These are phyloP conservation scores for Volvox reticuliferus DNA, from an alignment of 139 green algal genomes.

Conservation along the genomic window DNA sequence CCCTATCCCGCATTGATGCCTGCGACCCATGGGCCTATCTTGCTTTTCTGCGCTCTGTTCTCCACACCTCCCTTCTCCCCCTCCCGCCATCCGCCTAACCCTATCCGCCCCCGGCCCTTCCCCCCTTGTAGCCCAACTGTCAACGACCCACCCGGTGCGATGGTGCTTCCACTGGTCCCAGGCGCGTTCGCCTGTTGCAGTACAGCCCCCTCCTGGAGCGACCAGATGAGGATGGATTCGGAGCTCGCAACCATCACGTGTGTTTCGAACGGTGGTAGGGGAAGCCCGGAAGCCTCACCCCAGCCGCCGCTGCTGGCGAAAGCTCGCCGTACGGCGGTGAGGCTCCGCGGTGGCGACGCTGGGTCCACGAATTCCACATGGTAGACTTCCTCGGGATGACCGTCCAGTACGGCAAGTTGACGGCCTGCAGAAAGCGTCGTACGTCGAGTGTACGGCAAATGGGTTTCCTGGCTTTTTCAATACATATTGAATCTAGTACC, in stretches of 20 bases:
- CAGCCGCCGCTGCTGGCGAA: not conserved
- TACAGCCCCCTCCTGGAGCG: slow-evolving; percentile 46
- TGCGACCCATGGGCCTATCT: too few relatives aligned
- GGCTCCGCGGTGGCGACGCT: not conserved
- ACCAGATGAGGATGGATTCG: slow-evolving; percentile 68
- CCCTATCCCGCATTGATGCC: too few relatives aligned
- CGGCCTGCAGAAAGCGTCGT: slow-evolving; percentile 12
- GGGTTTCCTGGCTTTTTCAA: too few relatives aligned
- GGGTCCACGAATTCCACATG: slow-evolving; percentile 54
- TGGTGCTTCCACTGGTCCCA: slow-evolving; percentile 47
- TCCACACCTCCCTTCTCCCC: too few relatives aligned
- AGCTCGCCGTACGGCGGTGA: not conserved
- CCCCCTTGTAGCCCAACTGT: not conserved
- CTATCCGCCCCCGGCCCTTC: not conserved
- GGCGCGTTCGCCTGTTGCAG: slow-evolving; percentile 54
- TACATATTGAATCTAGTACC: too few relatives aligned
- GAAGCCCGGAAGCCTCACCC: not conserved
- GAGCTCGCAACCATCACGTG: slow-evolving; percentile 59
- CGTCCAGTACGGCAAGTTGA: slow-evolving; percentile 53
- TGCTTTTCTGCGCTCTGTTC: too few relatives aligned
- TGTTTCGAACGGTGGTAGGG: slow-evolving; percentile 28
- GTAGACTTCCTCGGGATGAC: slow-evolving; percentile 74
- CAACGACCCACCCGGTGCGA: slow-evolving; percentile 22
- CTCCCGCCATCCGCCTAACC: not conserved
- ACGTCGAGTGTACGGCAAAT: not conserved